Evolutionary conservation across 1,139 yeast genomes (phyloP).

Genomic region (Blastobotrys petasosporus): DNA sequence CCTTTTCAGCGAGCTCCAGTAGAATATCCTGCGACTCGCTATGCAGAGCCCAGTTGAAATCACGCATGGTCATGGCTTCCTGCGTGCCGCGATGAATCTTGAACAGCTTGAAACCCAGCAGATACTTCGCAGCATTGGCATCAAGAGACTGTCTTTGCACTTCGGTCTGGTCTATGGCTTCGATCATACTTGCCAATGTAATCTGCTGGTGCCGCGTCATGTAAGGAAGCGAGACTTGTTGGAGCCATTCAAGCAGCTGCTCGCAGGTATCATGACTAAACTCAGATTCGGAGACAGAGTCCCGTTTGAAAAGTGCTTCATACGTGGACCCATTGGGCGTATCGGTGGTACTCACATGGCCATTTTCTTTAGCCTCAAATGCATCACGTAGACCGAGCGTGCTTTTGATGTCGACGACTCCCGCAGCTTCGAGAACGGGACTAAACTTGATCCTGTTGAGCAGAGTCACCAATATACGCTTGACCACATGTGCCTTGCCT

Average conservation of each 20-base stretch:
- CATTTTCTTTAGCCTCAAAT: slow-evolving; percentile 5
- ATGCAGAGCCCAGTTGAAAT: slow-evolving; percentile 81
- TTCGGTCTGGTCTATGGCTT: slow-evolving; percentile 53
- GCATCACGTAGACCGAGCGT: slow-evolving; percentile 19
- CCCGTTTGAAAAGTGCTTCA: slow-evolving; percentile 8
- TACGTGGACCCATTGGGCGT: slow-evolving; percentile 8
- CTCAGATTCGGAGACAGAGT: slow-evolving; percentile 8
- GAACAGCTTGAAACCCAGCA: slow-evolving; percentile 66
- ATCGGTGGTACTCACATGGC: neutral
- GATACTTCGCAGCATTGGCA: slow-evolving; percentile 63
- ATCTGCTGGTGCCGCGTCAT: slow-evolving; percentile 88
- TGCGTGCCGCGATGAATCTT: slow-evolving; percentile 48
- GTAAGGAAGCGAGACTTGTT: slow-evolving; percentile 64
- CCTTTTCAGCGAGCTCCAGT: slow-evolving; percentile 47
- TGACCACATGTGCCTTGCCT: slow-evolving; percentile 53
- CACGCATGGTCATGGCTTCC: slow-evolving; percentile 62
- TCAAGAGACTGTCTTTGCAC: slow-evolving; percentile 52
- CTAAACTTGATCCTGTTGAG: slow-evolving; percentile 48
- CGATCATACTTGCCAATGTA: slow-evolving; percentile 65
- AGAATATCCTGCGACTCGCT: slow-evolving; percentile 71
- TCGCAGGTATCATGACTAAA: slow-evolving; percentile 27
- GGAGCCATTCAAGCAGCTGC: slow-evolving; percentile 53
- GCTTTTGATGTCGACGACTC: slow-evolving; percentile 26
- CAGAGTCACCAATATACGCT: slow-evolving; percentile 50
- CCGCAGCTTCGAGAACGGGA: slow-evolving; percentile 30